Conservation (phyloP, 2,329 filamentous ascomycete species). For the Ascosphaera apis region DNA sequence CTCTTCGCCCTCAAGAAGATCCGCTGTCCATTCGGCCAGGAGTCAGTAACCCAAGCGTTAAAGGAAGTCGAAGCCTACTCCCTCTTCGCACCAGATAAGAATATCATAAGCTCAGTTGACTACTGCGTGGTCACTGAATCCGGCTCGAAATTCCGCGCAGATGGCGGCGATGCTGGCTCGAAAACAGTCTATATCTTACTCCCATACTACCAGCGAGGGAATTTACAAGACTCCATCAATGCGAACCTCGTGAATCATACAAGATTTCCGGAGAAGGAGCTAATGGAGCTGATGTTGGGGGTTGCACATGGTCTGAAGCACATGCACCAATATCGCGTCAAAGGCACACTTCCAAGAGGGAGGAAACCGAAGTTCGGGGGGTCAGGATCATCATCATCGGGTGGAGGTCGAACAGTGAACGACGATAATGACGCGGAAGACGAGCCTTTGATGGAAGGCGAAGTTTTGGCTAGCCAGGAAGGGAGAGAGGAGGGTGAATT, state of each 20-base stretch:
- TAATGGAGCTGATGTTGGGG: conserved; percentile 80
- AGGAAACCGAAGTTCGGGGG: conserved; percentile 36
- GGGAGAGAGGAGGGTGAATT: conserved; percentile 44
- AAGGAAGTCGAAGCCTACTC: conserved; percentile 95
- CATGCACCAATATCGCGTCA: conserved; percentile 73
- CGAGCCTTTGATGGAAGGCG: conserved; percentile 60
- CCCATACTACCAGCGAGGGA: conserved; percentile 85
- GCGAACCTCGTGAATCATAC: conserved; percentile 93
- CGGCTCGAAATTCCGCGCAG: conserved; percentile 28
- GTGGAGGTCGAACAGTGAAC: conserved; percentile 21
- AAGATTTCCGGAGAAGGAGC: conserved; percentile 60
- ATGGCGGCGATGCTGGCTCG: conserved; percentile 36
- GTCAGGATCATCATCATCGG: conserved; percentile 16
- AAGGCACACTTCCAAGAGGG: conserved; percentile 28
- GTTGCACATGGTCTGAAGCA: conserved; percentile 69
- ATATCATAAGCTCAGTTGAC: conserved; percentile 72
- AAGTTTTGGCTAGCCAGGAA: conserved; percentile 43
- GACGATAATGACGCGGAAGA: conserved; percentile 55
- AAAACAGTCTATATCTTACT: conserved; percentile 96
- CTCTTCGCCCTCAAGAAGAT: conserved; percentile 97
- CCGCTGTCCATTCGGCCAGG: conserved; percentile 88
- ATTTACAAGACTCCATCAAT: conserved; percentile 95
- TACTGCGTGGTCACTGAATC: conserved; percentile 59
- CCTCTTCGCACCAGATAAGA: conserved; percentile 58
- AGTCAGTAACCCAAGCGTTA: conserved; percentile 83